Conservation (phyloP, 1,284 basidiomycete genomes). For the Exobasidium cylindrosporum region DNA sequence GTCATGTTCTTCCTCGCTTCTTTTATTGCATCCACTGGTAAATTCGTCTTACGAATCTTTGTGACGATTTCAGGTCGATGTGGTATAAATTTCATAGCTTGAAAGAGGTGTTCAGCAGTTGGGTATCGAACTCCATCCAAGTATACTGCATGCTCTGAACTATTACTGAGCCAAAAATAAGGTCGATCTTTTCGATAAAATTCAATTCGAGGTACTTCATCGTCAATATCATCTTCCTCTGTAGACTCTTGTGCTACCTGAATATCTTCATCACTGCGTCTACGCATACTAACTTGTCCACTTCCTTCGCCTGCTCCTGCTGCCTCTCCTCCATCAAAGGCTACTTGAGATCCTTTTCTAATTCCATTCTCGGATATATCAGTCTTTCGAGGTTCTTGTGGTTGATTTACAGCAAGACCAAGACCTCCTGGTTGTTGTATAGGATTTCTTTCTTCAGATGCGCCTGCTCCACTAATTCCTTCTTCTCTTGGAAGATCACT, state of each 20-base stretch:
- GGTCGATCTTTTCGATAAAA: constrained; percentile 28
- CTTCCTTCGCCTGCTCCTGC: neutral
- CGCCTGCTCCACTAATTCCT: neutral
- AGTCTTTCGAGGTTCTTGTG: neutral
- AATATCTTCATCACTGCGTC: neutral
- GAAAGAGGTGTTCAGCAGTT: constrained; percentile 44
- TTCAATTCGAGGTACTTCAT: constrained; percentile 10
- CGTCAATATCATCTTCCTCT: constrained; percentile 1
- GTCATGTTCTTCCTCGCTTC: constrained; percentile 27
- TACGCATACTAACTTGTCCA: neutral
- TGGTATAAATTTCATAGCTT: constrained; percentile 36
- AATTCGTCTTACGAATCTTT: constrained; percentile 36
- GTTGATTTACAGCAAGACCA: neutral
- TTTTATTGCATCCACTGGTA: constrained; percentile 31
- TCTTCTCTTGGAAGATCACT: neutral
- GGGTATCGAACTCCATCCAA: constrained; percentile 31
- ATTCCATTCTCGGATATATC: neutral
- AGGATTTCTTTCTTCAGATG: constrained; percentile 5
- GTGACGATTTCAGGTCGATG: constrained; percentile 30
- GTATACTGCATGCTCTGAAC: constrained; percentile 24
- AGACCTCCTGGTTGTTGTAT: neutral
- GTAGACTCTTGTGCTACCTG: neutral
- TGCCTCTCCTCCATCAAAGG: neutral
- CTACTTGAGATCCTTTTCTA: neutral
- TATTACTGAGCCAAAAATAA: constrained; percentile 42